Evolutionary conservation across 805 yeast genomes (phyloP).

Genomic region (Maudiozyma barnettii): DNA sequence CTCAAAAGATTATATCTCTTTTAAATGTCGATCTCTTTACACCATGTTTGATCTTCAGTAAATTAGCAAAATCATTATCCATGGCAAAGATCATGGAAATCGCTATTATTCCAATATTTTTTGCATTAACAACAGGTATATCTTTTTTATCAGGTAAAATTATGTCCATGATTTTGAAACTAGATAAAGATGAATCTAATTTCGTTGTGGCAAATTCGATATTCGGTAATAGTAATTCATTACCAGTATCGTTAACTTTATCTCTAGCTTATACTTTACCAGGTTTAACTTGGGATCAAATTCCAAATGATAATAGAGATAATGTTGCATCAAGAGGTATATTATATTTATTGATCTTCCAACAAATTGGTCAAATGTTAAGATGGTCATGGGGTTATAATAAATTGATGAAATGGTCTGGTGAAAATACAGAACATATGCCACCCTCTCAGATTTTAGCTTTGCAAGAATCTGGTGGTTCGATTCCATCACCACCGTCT

Average conservation of each 20-base stretch:
- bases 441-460: slow-evolving; percentile 22
- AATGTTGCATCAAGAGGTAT: slow-evolving; percentile 73
- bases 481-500: not conserved
- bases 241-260: slow-evolving; percentile 84
- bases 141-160: slow-evolving; percentile 55
- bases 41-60: slow-evolving; percentile 87
- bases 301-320: slow-evolving; percentile 55
- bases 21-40: slow-evolving; percentile 89
- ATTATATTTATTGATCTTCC: slow-evolving; percentile 62
- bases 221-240: slow-evolving; percentile 89
- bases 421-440: slow-evolving; percentile 24
- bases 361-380: slow-evolving; percentile 72
- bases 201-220: slow-evolving; percentile 96
- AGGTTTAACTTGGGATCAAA: slow-evolving; percentile 64
- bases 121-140: slow-evolving; percentile 70
- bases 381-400: slow-evolving; percentile 88
- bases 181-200: slow-evolving; percentile 72
- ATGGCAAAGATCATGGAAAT: slow-evolving; percentile 71
- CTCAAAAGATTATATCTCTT: slow-evolving; percentile 67
- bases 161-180: slow-evolving; percentile 41
- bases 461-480: slow-evolving; percentile 8
- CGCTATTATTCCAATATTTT: slow-evolving; percentile 75
- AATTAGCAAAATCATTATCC: slow-evolving; percentile 59
- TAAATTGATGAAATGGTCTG: slow-evolving; percentile 45
- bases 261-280: slow-evolving; percentile 72